These are phyloP conservation scores for Cyberlindnera bimundalis DNA, from an alignment of 805 yeast species.

Conservation along the genomic window DNA sequence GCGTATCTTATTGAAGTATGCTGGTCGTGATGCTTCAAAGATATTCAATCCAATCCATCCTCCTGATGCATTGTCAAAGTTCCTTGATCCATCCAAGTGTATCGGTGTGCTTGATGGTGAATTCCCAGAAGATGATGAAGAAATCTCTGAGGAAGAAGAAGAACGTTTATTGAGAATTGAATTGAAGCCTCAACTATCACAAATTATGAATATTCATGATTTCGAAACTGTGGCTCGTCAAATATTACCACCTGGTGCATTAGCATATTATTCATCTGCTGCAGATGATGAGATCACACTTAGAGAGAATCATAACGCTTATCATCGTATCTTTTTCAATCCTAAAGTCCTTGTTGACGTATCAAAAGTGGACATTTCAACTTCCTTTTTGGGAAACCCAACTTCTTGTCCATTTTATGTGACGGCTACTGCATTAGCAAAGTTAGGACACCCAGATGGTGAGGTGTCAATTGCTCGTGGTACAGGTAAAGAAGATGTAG, in stretches of 20 bases:
- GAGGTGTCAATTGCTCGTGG: constrained; percentile 82
- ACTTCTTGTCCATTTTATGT: constrained; percentile 79
- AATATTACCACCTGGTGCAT: constrained; percentile 72
- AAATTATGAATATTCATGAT: constrained; percentile 75
- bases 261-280: constrained; percentile 93
- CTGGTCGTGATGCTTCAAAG: constrained; percentile 80
- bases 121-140: constrained; percentile 35
- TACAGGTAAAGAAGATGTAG: constrained; percentile 65
- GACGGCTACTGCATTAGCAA: constrained; percentile 90
- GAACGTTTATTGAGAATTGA: constrained; percentile 40
- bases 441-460: constrained; percentile 90
- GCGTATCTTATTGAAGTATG: constrained; percentile 73
- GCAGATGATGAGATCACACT: constrained; percentile 89
- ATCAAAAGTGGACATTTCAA: constrained; percentile 59
- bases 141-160: constrained; percentile 34
- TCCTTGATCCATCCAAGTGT: constrained; percentile 54
- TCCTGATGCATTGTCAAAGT: constrained; percentile 71
- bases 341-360: constrained; percentile 85
- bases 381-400: constrained; percentile 71
- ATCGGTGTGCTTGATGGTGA: constrained; percentile 51
- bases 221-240: constrained; percentile 84
- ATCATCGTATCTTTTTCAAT: constrained; percentile 81
- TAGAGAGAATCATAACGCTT: constrained; percentile 89
- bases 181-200: constrained; percentile 64
- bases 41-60: constrained; percentile 90